Percentiles rank a stretch among this genome's conserved stretches.
These are phyloP conservation scores for Didymella lethalis DNA, from an alignment of 2,329 filamentous ascomycete genomes.

Conservation along the genomic window DNA sequence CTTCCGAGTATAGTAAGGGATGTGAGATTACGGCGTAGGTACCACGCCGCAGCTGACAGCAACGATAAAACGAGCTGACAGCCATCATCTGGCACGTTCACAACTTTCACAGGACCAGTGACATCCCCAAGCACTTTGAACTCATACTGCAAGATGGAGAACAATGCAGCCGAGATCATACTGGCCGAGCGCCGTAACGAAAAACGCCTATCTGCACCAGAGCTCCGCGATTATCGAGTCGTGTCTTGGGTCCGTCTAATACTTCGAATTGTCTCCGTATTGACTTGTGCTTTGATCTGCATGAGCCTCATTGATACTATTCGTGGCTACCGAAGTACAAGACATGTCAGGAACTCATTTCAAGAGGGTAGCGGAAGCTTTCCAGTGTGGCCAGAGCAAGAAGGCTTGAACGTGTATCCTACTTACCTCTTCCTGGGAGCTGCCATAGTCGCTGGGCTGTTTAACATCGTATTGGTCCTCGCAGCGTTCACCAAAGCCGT, in stretches of 20 bases:
- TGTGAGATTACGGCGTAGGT: constrained; percentile 14
- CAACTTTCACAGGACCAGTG: no score
- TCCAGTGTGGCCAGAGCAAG: constrained; percentile 27
- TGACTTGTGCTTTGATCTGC: constrained; percentile 20
- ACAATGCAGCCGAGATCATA: constrained; percentile 20
- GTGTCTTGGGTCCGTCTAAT: constrained; percentile 26
- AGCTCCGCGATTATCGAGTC: constrained; percentile 22
- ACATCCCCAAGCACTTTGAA: no score
- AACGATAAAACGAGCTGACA: constrained; percentile 8
- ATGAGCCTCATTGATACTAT: constrained; percentile 23
- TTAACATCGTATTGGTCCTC: constrained; percentile 25
- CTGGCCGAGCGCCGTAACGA: constrained; percentile 20
- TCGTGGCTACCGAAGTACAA: constrained; percentile 20
- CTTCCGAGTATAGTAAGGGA: constrained; percentile 3
- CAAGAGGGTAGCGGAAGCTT: constrained; percentile 28
- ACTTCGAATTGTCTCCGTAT: constrained; percentile 24
- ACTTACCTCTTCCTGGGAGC: constrained; percentile 25
- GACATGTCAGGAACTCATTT: constrained; percentile 23
- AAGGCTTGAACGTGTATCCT: constrained; percentile 27
- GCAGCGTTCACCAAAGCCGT: constrained; percentile 31
- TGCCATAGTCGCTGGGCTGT: constrained; percentile 20
- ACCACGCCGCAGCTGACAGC: constrained; percentile 13
- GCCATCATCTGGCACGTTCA: not conserved
- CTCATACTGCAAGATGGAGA: constrained; percentile 9
- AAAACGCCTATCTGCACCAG: constrained; percentile 15